phyloP scores from a whole-genome alignment of 139 green algal species.

The Gonium pectorale region DNA sequence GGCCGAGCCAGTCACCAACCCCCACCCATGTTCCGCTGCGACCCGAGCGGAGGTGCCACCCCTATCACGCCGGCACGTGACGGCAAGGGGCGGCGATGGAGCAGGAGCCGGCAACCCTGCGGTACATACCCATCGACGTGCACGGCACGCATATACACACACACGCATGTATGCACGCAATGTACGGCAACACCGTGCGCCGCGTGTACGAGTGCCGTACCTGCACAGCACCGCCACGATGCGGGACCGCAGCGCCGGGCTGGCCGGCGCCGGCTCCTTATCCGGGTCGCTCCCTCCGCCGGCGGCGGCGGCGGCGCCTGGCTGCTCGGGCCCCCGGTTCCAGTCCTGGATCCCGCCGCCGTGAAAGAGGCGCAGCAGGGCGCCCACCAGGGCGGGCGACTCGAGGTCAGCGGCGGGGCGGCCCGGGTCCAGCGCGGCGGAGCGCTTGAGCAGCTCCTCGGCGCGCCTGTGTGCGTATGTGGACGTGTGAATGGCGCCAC shows the following conservation, averaged over 20 bases:
- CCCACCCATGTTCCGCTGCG: no score
- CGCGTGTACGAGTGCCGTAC: no score
- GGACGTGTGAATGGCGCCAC: background rate
- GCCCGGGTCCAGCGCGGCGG: constrained; percentile 21
- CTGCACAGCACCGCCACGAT: constrained; percentile 56
- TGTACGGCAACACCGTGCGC: no score
- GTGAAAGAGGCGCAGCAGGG: constrained; percentile 76
- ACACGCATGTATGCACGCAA: no score
- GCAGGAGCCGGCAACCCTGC: no score
- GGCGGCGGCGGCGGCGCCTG: background rate
- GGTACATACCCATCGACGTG: no score
- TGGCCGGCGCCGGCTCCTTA: constrained; percentile 41
- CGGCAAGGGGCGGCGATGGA: no score
- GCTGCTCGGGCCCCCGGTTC: background rate
- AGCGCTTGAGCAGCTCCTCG: constrained; percentile 83
- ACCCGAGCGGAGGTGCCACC: no score
- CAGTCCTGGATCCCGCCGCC: constrained; percentile 42
- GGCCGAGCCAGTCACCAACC: no score
- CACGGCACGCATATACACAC: no score
- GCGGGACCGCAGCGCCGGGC: constrained; percentile 51
- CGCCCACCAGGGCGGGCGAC: background rate
- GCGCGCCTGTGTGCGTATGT: constrained; percentile 58
- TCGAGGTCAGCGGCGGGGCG: constrained; percentile 23
- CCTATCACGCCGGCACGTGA: no score
- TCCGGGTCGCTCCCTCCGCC: background rate